A percentile compares a stretch with the other conserved stretches of the same genome.
Evolutionary conservation across 257 asterid species (phyloP).

Genomic region (Perilla frutescens): DNA sequence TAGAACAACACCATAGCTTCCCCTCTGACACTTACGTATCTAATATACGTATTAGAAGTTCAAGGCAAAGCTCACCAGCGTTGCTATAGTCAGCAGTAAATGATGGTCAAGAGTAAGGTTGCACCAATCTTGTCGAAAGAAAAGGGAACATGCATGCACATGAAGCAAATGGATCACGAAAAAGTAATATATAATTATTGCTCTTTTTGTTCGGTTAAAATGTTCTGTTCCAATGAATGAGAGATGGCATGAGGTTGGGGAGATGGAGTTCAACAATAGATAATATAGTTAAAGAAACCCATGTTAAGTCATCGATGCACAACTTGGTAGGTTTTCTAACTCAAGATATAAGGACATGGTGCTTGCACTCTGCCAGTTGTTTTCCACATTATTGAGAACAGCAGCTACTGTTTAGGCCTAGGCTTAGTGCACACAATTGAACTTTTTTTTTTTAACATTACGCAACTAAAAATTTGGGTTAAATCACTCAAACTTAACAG

Average conservation of each 20-base stretch:
- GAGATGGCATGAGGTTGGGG: background rate
- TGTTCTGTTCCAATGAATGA: conserved; percentile 6
- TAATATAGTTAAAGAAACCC: background rate
- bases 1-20: background rate
- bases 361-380: conserved; percentile 13
- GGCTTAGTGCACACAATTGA: background rate
- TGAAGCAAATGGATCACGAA: background rate
- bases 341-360: background rate
- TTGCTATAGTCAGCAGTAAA: background rate
- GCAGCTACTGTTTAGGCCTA: background rate
- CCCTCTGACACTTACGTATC: background rate
- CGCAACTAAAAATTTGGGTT: background rate
- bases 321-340: conserved; percentile 4
- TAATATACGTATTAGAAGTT: background rate
- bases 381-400: background rate
- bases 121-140: background rate
- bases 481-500: too few relatives aligned
- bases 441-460: background rate
- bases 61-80: background rate
- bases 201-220: background rate
- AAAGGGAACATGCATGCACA: background rate
- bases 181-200: background rate
- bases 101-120: background rate
- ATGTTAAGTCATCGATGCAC: conserved; percentile 4
- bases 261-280: conserved; percentile 5